These are phyloP conservation scores for Myxozyma lipomycoides DNA, from an alignment of 805 yeast genomes.

Conservation along the genomic window DNA sequence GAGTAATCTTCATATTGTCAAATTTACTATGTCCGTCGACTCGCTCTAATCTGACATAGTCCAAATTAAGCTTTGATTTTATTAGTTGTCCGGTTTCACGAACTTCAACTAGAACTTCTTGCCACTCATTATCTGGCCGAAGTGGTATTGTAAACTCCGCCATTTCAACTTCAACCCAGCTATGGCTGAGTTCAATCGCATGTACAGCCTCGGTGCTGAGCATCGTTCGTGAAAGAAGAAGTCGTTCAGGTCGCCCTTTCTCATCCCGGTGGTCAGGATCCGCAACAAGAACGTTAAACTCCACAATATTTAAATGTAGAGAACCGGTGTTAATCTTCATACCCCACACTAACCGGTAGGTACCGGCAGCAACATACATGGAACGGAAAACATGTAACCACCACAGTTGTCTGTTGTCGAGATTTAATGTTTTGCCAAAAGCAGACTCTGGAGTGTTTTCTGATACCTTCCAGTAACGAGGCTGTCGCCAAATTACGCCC, in stretches of 20 bases:
- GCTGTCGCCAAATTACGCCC: conserved; percentile 25
- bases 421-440: conserved; percentile 13
- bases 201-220: conserved; percentile 1
- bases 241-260: conserved; percentile 16
- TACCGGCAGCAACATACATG: conserved; percentile 19
- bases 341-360: conserved; percentile 20
- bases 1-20: conserved; percentile 6
- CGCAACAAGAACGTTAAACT: conserved; percentile 9
- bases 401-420: conserved; percentile 10
- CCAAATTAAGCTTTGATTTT: conserved; percentile 12
- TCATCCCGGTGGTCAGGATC: conserved; percentile 9
- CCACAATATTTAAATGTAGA: conserved; percentile 1
- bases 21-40: conserved; percentile 11
- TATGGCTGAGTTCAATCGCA: not conserved
- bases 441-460: conserved; percentile 3
- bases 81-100: conserved; percentile 12
- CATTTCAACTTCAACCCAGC: conserved; percentile 19
- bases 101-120: conserved; percentile 14
- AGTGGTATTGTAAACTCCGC: conserved; percentile 13
- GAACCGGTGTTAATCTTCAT: conserved; percentile 4
- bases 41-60: conserved; percentile 18
- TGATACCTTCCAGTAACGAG: conserved; percentile 19
- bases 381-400: conserved; percentile 24
- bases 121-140: conserved; percentile 11
- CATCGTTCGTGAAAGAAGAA: conserved; percentile 1